Percentiles rank a stretch among this genome's conserved stretches.
These are phyloP conservation scores for Trichoderma asperellum DNA, from an alignment of 2,329 filamentous ascomycete genomes.

Conservation along the genomic window DNA sequence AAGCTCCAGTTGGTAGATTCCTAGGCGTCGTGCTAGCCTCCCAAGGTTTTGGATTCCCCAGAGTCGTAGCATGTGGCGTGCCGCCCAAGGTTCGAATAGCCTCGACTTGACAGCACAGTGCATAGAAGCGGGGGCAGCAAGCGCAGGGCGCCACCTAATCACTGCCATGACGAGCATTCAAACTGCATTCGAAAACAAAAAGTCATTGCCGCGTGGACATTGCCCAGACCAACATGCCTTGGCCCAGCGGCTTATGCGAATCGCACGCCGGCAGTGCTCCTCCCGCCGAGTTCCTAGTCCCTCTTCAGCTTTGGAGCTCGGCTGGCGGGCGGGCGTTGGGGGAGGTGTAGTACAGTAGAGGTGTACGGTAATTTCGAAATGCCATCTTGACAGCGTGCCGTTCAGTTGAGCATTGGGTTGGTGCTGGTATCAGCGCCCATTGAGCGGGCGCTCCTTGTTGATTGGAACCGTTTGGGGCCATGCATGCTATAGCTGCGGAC, in stretches of 20 bases:
- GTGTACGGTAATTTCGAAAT: neutral
- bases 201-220: conserved; percentile 23
- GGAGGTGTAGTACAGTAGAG: neutral
- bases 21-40: neutral
- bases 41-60: neutral
- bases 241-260: conserved; percentile 19
- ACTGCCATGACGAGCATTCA: conserved; percentile 23
- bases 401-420: neutral
- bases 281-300: neutral
- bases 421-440: neutral
- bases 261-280: neutral
- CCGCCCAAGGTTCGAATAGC: conserved; percentile 5
- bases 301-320: conserved; percentile 6
- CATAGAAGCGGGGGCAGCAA: conserved; percentile 6
- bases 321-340: neutral
- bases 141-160: conserved; percentile 24
- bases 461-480: neutral
- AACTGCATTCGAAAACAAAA: neutral
- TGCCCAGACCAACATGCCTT: conserved; percentile 2
- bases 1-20: conserved; percentile 19
- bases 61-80: neutral
- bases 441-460: neutral
- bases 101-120: conserved; percentile 27
- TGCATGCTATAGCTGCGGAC: neutral
- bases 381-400: neutral